Percentiles rank a stretch among this genome's conserved stretches.
Evolutionary conservation across 2,329 filamentous ascomycete species (phyloP).

Genomic region (Microcyclosporella mali): DNA sequence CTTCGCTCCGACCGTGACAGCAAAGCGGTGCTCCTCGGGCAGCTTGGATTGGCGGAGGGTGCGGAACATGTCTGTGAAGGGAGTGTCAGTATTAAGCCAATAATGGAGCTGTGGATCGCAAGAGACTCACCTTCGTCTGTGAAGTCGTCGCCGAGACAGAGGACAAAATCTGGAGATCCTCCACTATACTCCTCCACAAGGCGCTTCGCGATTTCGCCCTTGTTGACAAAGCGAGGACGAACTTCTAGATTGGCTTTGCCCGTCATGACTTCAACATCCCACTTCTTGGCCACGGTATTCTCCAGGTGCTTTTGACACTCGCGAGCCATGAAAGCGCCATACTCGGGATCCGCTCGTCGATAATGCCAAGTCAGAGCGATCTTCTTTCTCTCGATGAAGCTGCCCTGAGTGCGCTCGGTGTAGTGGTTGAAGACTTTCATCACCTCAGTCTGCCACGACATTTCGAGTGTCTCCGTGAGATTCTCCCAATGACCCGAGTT

Average conservation of each 20-base stretch:
- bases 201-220: slow-evolving; percentile 82
- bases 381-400: slow-evolving; percentile 89
- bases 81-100: slow-evolving; percentile 20
- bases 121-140: slow-evolving; percentile 77
- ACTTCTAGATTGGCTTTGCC: slow-evolving; percentile 97
- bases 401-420: slow-evolving; percentile 81
- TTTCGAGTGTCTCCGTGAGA: slow-evolving; percentile 76
- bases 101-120: neutral
- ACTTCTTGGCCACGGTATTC: slow-evolving; percentile 65
- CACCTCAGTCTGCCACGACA: slow-evolving; percentile 87
- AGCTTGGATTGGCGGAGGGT: slow-evolving; percentile 58
- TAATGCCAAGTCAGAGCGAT: slow-evolving; percentile 98
- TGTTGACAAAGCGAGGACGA: slow-evolving; percentile 94
- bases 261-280: slow-evolving; percentile 92
- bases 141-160: slow-evolving; percentile 91
- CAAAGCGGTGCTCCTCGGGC: slow-evolving; percentile 66
- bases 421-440: slow-evolving; percentile 79
- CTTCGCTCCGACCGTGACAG: slow-evolving; percentile 84
- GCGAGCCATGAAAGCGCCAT: slow-evolving; percentile 68
- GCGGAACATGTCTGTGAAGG: slow-evolving; percentile 66
- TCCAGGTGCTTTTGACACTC: slow-evolving; percentile 80
- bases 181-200: slow-evolving; percentile 68
- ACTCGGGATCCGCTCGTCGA: slow-evolving; percentile 80
- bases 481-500: slow-evolving; percentile 77
- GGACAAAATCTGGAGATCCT: slow-evolving; percentile 66